These are phyloP conservation scores for Podospora pseudocomata DNA, from an alignment of 495 filamentous ascomycete species.

Conservation along the genomic window DNA sequence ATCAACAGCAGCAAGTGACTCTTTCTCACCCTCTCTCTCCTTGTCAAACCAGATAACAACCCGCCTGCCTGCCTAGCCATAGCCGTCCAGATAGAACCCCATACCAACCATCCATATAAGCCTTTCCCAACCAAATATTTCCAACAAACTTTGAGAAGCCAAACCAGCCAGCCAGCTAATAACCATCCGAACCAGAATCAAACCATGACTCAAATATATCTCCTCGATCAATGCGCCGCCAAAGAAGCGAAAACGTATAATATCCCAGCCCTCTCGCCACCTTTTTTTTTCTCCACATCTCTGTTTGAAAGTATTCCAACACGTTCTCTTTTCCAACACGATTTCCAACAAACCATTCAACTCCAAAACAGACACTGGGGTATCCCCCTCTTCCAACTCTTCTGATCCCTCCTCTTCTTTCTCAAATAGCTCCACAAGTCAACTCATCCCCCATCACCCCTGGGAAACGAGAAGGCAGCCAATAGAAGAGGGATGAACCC, in stretches of 20 bases:
- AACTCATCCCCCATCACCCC: no score
- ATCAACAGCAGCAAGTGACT: no score
- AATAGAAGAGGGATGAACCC: neutral
- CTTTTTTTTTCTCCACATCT: no score
- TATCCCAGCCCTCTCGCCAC: no score
- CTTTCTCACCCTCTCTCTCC: no score
- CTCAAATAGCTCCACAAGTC: no score
- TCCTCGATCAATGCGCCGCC: neutral
- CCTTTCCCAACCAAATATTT: neutral
- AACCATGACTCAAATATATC: neutral
- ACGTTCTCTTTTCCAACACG: no score
- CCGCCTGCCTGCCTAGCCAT: neutral
- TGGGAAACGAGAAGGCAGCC: neutral
- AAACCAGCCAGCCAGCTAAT: neutral
- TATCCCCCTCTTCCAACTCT: no score
- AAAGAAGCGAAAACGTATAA: neutral
- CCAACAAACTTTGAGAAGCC: neutral
- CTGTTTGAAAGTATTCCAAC: no score
- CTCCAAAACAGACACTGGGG: no score
- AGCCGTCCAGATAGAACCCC: neutral
- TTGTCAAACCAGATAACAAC: neutral
- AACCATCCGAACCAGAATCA: neutral
- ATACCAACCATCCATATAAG: neutral
- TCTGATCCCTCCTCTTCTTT: no score
- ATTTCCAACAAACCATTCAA: no score